Evolutionary conservation across 768 basidiomycete genomes (phyloP).

Genomic region (Rhodosporidiobolus sp.): DNA sequence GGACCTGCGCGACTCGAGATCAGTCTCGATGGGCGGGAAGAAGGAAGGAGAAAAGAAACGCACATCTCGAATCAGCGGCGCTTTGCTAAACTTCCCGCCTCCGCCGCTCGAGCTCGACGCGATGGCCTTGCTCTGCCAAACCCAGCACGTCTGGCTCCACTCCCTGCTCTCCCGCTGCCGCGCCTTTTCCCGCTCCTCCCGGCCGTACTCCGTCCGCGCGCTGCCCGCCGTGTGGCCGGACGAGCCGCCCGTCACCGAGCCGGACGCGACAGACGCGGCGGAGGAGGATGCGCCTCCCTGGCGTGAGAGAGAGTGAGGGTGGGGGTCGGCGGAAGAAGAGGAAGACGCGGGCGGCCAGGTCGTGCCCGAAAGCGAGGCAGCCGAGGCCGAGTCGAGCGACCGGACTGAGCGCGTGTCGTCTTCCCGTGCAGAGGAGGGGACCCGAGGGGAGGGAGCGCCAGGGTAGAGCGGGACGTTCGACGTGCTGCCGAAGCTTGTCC

Average conservation of each 20-base stretch:
- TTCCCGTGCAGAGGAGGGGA: too few species aligned
- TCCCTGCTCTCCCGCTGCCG: slow-evolving; percentile 34
- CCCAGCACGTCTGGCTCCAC: slow-evolving; percentile 40
- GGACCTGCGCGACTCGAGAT: slow-evolving; percentile 11
- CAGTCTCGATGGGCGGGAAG: not conserved
- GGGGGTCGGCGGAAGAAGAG: not conserved
- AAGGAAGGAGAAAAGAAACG: not conserved
- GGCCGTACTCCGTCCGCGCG: slow-evolving; percentile 15
- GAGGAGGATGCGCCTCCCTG: not conserved
- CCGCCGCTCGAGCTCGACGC: not conserved
- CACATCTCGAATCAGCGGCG: slow-evolving; percentile 29
- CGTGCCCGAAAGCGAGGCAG: not conserved
- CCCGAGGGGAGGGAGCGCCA: slow-evolving; percentile 3
- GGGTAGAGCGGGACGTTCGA: slow-evolving; percentile 21
- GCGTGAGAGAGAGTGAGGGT: too few species aligned
- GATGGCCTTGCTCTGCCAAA: slow-evolving; percentile 14
- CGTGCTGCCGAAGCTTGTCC: not conserved
- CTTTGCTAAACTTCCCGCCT: slow-evolving; percentile 31
- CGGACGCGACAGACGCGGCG: not conserved
- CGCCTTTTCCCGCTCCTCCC: not conserved
- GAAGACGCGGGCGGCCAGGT: not conserved
- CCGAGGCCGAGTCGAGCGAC: slow-evolving; percentile 8
- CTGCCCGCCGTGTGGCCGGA: not conserved
- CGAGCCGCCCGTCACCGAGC: not conserved
- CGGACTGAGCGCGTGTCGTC: slow-evolving; percentile 21